Percentiles rank a stretch among this genome's conserved stretches.
These are phyloP conservation scores for Colletotrichum camelliae DNA, from an alignment of 2,329 filamentous ascomycete genomes.

Conservation along the genomic window DNA sequence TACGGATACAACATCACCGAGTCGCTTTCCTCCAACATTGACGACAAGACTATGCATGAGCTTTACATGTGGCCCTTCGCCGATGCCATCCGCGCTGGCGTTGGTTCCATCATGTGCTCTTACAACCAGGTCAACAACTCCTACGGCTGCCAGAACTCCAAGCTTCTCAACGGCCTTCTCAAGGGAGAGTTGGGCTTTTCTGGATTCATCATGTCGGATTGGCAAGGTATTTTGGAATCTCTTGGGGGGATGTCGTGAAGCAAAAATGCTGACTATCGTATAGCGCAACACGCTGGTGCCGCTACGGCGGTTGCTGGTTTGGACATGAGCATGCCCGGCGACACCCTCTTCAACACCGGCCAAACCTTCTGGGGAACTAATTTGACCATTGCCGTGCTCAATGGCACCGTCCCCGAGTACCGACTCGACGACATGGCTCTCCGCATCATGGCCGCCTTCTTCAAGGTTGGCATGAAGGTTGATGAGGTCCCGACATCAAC, in stretches of 20 bases:
- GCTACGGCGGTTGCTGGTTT: slow-evolving; percentile 73
- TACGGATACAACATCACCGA: slow-evolving; percentile 68
- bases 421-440: slow-evolving; percentile 91
- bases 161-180: slow-evolving; percentile 75
- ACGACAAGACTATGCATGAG: slow-evolving; percentile 78
- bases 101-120: slow-evolving; percentile 68
- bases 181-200: slow-evolving; percentile 84
- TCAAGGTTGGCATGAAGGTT: slow-evolving; percentile 66
- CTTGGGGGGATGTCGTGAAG: background rate
- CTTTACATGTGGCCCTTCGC: slow-evolving; percentile 81
- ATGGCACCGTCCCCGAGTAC: slow-evolving; percentile 87
- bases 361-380: slow-evolving; percentile 84
- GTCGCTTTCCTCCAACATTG: slow-evolving; percentile 64
- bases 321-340: slow-evolving; percentile 90
- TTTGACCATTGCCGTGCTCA: slow-evolving; percentile 84
- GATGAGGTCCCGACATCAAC: slow-evolving; percentile 65
- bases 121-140: slow-evolving; percentile 85
- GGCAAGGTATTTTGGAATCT: slow-evolving; percentile 56
- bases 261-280: background rate
- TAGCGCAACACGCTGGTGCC: slow-evolving; percentile 69
- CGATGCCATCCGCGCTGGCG: slow-evolving; percentile 72
- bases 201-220: slow-evolving; percentile 82
- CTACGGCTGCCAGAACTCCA: slow-evolving; percentile 80
- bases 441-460: slow-evolving; percentile 76
- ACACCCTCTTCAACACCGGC: slow-evolving; percentile 77